Percentiles rank a stretch among this genome's conserved stretches.
phyloP scores from a whole-genome alignment of 306 rosid species.

The Purshia tridentata region DNA sequence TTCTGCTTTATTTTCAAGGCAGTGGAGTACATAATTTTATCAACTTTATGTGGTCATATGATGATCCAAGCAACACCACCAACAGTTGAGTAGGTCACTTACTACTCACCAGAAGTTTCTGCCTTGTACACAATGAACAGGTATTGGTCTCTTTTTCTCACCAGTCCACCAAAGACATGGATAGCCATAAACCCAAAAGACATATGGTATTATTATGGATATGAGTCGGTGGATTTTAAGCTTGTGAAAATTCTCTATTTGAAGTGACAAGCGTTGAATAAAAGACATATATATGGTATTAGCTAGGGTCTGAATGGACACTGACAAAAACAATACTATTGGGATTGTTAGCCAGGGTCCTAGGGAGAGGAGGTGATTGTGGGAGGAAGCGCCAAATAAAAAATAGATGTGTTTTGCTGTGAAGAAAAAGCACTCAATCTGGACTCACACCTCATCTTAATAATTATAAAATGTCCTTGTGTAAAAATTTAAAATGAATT shows the following conservation, averaged over 20 bases:
- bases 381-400: background rate
- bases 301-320: background rate
- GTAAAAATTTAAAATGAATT: too few relatives aligned
- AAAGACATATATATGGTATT: too few relatives aligned
- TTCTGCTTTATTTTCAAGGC: background rate
- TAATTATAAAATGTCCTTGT: too few relatives aligned
- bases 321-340: background rate
- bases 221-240: background rate
- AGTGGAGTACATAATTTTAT: background rate
- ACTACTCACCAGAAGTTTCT: background rate
- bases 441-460: too few relatives aligned
- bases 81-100: slow-evolving; percentile 12
- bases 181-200: background rate
- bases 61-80: slow-evolving; percentile 12
- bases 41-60: slow-evolving; percentile 13
- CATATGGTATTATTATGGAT: background rate
- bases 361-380: background rate
- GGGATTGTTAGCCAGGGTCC: background rate
- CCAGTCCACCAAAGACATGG: background rate
- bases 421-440: background rate
- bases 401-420: background rate
- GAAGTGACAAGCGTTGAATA: background rate
- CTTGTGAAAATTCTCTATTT: background rate
- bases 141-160: background rate
- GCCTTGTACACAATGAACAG: background rate